Percentiles rank a stretch among this genome's conserved stretches.
Evolutionary conservation across 2,329 filamentous ascomycete genomes (phyloP).

Genomic region (Sarocladium oryzae): DNA sequence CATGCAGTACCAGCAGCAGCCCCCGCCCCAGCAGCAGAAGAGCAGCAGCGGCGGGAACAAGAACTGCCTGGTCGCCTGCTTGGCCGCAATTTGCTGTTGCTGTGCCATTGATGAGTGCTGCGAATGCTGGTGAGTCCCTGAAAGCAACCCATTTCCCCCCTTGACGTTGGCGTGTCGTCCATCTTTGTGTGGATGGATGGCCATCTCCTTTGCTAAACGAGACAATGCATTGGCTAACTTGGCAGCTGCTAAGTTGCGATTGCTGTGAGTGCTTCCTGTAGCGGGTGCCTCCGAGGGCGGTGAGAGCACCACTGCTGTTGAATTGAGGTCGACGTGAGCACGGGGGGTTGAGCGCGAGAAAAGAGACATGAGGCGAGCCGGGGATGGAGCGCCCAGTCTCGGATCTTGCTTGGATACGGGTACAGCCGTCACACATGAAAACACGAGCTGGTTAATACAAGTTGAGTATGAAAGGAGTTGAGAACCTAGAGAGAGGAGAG

Average conservation of each 20-base stretch:
- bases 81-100: constrained; percentile 44
- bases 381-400: too few species aligned
- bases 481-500: too few species aligned
- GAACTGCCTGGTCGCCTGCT: constrained; percentile 39
- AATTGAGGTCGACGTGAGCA: neutral
- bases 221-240: constrained; percentile 11
- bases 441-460: neutral
- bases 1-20: constrained; percentile 37
- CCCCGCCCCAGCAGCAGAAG: constrained; percentile 23
- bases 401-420: too few species aligned
- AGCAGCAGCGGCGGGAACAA: constrained; percentile 26
- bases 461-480: neutral
- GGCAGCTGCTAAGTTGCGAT: constrained; percentile 24
- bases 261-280: constrained; percentile 36
- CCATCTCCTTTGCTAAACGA: too few species aligned
- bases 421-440: too few species aligned
- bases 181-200: neutral
- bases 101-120: constrained; percentile 43
- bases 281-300: constrained; percentile 4
- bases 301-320: neutral
- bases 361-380: neutral
- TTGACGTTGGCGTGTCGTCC: neutral
- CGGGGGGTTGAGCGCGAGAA: neutral
- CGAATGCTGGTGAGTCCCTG: constrained; percentile 39
- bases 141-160: too few species aligned